Evolutionary conservation across 495 filamentous ascomycete genomes (phyloP).

Genomic region (Penicillium coprophilum): DNA sequence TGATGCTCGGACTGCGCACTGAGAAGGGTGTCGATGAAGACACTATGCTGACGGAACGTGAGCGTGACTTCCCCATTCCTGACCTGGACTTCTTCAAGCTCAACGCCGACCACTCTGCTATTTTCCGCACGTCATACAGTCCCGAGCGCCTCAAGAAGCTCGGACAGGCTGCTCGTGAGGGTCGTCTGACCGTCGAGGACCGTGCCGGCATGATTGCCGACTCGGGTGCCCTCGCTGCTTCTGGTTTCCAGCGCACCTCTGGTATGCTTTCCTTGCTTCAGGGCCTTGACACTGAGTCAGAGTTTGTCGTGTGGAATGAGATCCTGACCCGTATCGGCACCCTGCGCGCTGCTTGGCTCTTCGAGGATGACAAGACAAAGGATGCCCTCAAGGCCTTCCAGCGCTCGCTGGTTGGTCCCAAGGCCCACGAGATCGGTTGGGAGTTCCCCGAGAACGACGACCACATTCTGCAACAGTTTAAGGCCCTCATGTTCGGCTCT

Average conservation of each 20-base stretch:
- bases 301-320: slow-evolving; percentile 95
- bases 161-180: slow-evolving; percentile 75
- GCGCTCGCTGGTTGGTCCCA: slow-evolving; percentile 67
- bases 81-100: slow-evolving; percentile 66
- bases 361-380: slow-evolving; percentile 71
- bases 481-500: slow-evolving; percentile 61
- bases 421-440: slow-evolving; percentile 88
- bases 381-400: slow-evolving; percentile 82
- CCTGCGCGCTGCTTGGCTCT: slow-evolving; percentile 82
- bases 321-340: slow-evolving; percentile 72
- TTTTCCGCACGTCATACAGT: slow-evolving; percentile 64
- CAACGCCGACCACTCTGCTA: slow-evolving; percentile 64
- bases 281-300: slow-evolving; percentile 76
- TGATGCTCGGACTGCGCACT: slow-evolving; percentile 60
- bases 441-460: slow-evolving; percentile 77
- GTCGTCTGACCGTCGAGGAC: slow-evolving; percentile 87
- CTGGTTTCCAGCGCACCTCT: slow-evolving; percentile 91
- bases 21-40: slow-evolving; percentile 58
- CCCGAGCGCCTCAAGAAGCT: slow-evolving; percentile 62
- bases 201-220: slow-evolving; percentile 95
- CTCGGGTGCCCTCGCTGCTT: slow-evolving; percentile 83
- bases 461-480: slow-evolving; percentile 86
- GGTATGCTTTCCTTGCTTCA: slow-evolving; percentile 82
- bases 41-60: slow-evolving; percentile 67
- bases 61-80: slow-evolving; percentile 66